Evolutionary conservation across 306 rosid genomes (phyloP).

Genomic region (Sphenostylis stenocarpa): DNA sequence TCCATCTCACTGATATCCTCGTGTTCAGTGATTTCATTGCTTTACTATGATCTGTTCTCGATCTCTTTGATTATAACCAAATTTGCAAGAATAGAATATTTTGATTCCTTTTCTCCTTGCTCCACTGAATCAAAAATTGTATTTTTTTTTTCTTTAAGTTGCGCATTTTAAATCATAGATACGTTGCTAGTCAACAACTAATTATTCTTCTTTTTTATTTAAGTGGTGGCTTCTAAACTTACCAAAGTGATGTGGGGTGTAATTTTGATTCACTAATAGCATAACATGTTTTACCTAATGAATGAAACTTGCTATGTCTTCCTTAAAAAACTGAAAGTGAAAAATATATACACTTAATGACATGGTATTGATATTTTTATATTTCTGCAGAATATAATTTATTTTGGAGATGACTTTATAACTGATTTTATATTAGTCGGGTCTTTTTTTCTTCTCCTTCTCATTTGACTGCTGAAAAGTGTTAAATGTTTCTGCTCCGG

Average conservation of each 20-base stretch:
- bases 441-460: neutral
- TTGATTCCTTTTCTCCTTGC: neutral
- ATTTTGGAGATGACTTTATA: neutral
- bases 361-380: neutral
- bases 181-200: neutral
- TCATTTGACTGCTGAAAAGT: neutral
- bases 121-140: neutral
- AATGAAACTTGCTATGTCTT: neutral
- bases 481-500: slow-evolving; percentile 18
- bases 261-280: neutral
- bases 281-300: neutral
- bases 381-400: neutral
- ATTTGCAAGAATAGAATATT: neutral
- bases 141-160: neutral
- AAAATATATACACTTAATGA: neutral
- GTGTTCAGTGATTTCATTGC: neutral
- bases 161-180: neutral
- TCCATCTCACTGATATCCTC: neutral
- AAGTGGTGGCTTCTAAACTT: neutral
- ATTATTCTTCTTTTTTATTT: neutral
- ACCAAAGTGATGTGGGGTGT: neutral
- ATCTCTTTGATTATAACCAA: neutral
- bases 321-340: neutral
- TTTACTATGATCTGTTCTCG: neutral
- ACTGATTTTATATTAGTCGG: neutral